Percentiles rank a stretch among this genome's conserved stretches.
Conservation (phyloP, 192 early-diverging fungal genomes). For the Haplosporangium gracile region DNA sequence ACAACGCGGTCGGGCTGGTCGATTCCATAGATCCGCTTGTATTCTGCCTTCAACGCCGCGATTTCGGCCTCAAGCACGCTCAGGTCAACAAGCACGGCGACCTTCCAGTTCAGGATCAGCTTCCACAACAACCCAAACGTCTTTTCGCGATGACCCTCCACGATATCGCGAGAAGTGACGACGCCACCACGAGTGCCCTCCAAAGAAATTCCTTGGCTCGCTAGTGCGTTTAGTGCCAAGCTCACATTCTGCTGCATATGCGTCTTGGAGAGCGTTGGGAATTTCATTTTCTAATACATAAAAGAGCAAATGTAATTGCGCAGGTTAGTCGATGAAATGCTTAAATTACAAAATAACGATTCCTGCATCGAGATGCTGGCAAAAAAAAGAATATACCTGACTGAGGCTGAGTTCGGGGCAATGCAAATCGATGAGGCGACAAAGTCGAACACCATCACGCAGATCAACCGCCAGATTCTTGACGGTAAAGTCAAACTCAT, state of each 20-base stretch:
- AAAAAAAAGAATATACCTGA: conserved; percentile 16
- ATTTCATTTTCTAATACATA: conserved; percentile 44
- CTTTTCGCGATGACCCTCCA: conserved; percentile 58
- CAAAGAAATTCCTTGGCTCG: conserved; percentile 31
- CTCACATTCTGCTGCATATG: conserved; percentile 59
- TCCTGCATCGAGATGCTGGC: no score
- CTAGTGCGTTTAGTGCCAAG: conserved; percentile 41
- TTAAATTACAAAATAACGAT: neutral
- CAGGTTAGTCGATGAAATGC: neutral
- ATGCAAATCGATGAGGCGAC: conserved; percentile 44
- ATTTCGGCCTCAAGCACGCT: conserved; percentile 45
- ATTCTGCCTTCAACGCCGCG: conserved; percentile 35
- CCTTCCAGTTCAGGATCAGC: conserved; percentile 56
- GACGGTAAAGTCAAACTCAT: conserved; percentile 52
- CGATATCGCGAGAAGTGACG: conserved; percentile 48
- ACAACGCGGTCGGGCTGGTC: conserved; percentile 48
- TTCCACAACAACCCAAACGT: conserved; percentile 59
- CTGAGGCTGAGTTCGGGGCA: conserved; percentile 32
- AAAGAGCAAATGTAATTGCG: neutral
- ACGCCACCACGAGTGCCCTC: conserved; percentile 50
- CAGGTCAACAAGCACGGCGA: conserved; percentile 49
- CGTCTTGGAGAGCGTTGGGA: conserved; percentile 48
- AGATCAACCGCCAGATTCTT: conserved; percentile 51
- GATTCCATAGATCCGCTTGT: conserved; percentile 23
- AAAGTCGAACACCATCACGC: conserved; percentile 49